Evolutionary conservation across 2,329 filamentous ascomycete species (phyloP).

Genomic region (Tolypocladium amazonense): DNA sequence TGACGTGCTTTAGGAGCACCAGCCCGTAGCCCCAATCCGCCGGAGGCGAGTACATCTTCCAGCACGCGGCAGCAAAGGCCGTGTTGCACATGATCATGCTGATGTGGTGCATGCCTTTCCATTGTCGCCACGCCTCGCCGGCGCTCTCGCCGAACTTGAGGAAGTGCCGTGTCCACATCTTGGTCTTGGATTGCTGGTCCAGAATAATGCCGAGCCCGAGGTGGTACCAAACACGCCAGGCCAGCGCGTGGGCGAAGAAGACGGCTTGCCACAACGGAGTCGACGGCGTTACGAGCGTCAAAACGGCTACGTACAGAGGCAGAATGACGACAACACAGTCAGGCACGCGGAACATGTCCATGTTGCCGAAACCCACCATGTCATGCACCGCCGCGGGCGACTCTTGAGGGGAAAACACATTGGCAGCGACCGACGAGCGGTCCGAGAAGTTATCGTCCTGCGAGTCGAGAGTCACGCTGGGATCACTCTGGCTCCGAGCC

Average conservation of each 20-base stretch:
- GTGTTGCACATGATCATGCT: constrained; percentile 84
- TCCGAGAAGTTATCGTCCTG: constrained; percentile 12
- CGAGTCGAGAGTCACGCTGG: constrained; percentile 14
- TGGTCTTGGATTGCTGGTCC: constrained; percentile 75
- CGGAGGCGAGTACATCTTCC: constrained; percentile 93
- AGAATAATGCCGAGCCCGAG: constrained; percentile 79
- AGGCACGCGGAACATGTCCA: constrained; percentile 80
- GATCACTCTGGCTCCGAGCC: constrained; percentile 20
- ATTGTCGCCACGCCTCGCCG: constrained; percentile 91
- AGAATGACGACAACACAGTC: constrained; percentile 74
- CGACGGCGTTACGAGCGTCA: constrained; percentile 68
- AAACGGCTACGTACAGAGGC: constrained; percentile 60
- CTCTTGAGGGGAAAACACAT: constrained; percentile 13
- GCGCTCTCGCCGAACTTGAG: constrained; percentile 89
- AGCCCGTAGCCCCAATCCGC: constrained; percentile 80
- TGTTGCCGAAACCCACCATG: constrained; percentile 69
- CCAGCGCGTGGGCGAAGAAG: constrained; percentile 69
- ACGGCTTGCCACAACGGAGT: constrained; percentile 65
- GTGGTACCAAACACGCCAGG: constrained; percentile 88
- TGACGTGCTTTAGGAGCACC: constrained; percentile 73
- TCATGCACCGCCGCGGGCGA: constrained; percentile 65
- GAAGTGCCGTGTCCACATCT: constrained; percentile 95
- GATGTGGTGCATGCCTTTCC: constrained; percentile 92
- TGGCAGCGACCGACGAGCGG: constrained; percentile 10
- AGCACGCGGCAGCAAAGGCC: constrained; percentile 81